A percentile compares a stretch with the other conserved stretches of the same genome.
Evolutionary conservation across 139 green algal genomes (phyloP).

Genomic region (Volvox reticuliferus): DNA sequence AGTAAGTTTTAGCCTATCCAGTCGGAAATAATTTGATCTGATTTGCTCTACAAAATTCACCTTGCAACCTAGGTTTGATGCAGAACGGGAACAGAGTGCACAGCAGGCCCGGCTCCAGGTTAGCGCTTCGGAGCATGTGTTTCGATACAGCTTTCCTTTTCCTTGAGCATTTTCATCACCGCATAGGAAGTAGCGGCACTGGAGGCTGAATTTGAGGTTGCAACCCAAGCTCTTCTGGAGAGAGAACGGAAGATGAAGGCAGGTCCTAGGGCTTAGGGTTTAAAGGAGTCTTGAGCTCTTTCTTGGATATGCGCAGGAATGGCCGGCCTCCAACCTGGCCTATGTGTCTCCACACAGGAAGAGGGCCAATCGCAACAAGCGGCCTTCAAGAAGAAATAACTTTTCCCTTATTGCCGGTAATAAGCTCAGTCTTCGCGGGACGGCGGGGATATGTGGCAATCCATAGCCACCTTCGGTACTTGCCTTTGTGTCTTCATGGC

Average conservation of each 20-base stretch:
- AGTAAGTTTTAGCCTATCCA: not conserved
- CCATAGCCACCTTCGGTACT: too few relatives aligned
- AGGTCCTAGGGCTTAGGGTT: not conserved
- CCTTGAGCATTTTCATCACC: not conserved
- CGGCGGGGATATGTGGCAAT: too few relatives aligned
- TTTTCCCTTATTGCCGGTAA: too few relatives aligned
- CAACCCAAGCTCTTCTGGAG: not conserved
- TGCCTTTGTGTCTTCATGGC: too few relatives aligned
- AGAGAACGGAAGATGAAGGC: not conserved
- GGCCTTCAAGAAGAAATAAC: not conserved
- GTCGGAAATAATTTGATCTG: not conserved
- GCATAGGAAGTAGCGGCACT: slow-evolving; percentile 18
- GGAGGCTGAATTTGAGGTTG: slow-evolving; percentile 40
- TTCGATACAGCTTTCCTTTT: too few relatives aligned
- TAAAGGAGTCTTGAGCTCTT: not conserved
- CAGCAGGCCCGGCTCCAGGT: not conserved
- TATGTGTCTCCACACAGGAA: not conserved
- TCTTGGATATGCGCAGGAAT: too few relatives aligned
- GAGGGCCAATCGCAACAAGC: not conserved
- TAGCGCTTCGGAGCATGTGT: not conserved
- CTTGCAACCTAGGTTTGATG: not conserved
- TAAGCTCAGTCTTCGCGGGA: too few relatives aligned
- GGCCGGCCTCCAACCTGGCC: not conserved
- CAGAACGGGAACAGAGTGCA: not conserved
- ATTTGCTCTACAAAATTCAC: not conserved